Conservation (phyloP, 202 grass and related monocot genomes). For the Hordeum pubiflorum region DNA sequence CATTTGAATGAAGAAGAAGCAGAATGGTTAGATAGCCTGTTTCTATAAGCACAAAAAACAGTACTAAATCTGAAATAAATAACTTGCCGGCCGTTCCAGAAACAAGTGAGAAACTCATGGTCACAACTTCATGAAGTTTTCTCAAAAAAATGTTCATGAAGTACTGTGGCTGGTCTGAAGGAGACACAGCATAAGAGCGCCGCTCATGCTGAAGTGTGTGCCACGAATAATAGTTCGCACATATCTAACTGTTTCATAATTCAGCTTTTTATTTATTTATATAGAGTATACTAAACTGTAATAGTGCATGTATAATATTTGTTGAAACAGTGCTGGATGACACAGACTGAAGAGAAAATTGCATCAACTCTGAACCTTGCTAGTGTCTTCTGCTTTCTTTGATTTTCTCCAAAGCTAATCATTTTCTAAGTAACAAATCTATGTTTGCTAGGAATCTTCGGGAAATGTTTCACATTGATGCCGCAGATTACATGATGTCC, state of each 20-base stretch:
- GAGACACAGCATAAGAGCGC: background rate
- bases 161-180: conserved; percentile 6
- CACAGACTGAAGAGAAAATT: background rate
- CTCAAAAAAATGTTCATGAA: background rate
- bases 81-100: background rate
- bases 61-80: background rate
- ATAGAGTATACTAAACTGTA: background rate
- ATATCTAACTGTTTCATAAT: background rate
- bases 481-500: conserved; percentile 99
- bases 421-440: background rate
- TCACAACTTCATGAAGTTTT: background rate
- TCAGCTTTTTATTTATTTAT: background rate
- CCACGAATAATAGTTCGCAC: background rate
- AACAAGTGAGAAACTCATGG: background rate
- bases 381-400: background rate
- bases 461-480: conserved; percentile 99
- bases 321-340: background rate
- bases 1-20: background rate
- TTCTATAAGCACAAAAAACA: background rate
- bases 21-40: background rate
- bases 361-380: background rate
- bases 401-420: background rate
- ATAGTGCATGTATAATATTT: background rate
- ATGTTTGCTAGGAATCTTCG: conserved; percentile 68
- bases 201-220: background rate